phyloP scores from a whole-genome alignment of 192 early-diverging fungal species.

The Coemansia sp. region DNA sequence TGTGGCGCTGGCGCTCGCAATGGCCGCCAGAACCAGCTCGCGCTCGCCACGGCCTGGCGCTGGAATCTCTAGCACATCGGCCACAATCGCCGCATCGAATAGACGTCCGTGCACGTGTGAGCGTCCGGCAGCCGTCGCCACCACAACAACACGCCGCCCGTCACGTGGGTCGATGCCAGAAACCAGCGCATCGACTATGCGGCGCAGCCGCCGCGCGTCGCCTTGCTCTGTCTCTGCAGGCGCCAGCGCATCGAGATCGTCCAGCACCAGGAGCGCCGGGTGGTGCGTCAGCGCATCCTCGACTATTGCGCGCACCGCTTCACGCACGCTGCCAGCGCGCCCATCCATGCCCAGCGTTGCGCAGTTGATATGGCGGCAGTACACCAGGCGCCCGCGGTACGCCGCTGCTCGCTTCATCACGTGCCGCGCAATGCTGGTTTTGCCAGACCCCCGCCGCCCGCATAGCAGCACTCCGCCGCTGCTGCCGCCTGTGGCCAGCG shows the following conservation, averaged over 20 bases:
- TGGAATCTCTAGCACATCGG: conserved; percentile 31
- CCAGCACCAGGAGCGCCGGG: conserved; percentile 48
- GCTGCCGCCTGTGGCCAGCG: conserved; percentile 16
- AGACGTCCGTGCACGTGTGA: conserved; percentile 33
- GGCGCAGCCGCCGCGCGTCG: conserved; percentile 20
- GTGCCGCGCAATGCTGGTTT: conserved; percentile 64
- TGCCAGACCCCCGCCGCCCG: conserved; percentile 77
- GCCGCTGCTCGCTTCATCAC: conserved; percentile 21
- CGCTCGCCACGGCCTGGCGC: conserved; percentile 36
- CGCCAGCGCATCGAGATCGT: conserved; percentile 49
- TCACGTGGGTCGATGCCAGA: neutral
- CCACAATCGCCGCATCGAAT: conserved; percentile 21
- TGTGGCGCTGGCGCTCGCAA: conserved; percentile 62
- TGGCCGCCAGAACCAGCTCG: conserved; percentile 69
- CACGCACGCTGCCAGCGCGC: conserved; percentile 10
- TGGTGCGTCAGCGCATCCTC: conserved; percentile 14
- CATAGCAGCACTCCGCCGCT: conserved; percentile 64
- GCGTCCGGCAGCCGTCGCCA: conserved; percentile 42
- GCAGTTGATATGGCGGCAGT: conserved; percentile 32
- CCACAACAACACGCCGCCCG: conserved; percentile 20
- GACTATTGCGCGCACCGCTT: conserved; percentile 15
- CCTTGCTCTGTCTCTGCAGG: conserved; percentile 44
- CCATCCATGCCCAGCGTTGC: conserved; percentile 25
- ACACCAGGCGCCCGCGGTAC: conserved; percentile 30
- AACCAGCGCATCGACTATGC: conserved; percentile 25